Evolutionary conservation across 202 grass and related monocot genomes (phyloP).

Genomic region (Musa balbisiana): DNA sequence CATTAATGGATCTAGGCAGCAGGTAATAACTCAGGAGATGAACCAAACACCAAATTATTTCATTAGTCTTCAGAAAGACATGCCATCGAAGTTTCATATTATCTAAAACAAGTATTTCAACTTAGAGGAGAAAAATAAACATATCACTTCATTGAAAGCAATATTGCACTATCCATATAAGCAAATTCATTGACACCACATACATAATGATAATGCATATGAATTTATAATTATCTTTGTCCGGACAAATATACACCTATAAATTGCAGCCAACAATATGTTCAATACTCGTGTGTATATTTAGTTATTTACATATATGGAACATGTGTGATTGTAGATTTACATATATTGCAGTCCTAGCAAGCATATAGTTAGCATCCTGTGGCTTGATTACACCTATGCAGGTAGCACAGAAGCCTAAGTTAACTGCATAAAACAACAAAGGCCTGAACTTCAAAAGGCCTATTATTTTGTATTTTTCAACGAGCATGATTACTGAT

Average conservation of each 20-base stretch:
- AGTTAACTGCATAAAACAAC: not conserved
- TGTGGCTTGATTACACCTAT: not conserved
- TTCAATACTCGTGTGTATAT: not conserved
- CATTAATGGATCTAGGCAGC: not conserved
- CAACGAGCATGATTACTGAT: constrained; percentile 4
- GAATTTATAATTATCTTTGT: no score
- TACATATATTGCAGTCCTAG: not conserved
- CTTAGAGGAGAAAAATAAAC: not conserved
- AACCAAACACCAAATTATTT: not conserved
- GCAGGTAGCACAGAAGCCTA: not conserved
- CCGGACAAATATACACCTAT: no score
- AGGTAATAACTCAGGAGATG: not conserved
- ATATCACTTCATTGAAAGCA: no score
- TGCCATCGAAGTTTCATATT: not conserved
- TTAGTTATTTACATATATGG: not conserved
- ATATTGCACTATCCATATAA: no score
- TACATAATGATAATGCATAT: no score
- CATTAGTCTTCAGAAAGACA: not conserved
- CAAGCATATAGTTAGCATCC: not conserved
- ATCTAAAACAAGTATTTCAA: not conserved
- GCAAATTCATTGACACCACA: no score
- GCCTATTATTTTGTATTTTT: not conserved
- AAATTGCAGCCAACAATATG: not conserved
- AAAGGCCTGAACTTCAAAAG: not conserved
- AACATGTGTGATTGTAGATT: not conserved